Evolutionary conservation across 176 grass and related monocot species (phyloP).

Genomic region (Ampelocalamus luodianensis): DNA sequence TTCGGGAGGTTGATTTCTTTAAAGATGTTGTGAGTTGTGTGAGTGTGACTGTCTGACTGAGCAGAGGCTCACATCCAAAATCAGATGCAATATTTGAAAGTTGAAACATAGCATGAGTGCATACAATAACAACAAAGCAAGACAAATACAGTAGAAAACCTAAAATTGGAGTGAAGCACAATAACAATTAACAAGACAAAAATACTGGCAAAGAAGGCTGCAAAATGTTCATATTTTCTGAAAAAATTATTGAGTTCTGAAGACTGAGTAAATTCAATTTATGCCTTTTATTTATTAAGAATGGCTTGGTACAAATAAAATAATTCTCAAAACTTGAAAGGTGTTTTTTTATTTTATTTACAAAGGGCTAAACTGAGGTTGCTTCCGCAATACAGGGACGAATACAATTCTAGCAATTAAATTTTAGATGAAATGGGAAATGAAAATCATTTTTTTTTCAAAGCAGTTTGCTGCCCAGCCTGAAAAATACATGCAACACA

Average conservation of each 20-base stretch:
- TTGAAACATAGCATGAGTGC: constrained; percentile 9
- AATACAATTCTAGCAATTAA: background rate
- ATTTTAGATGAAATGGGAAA: background rate
- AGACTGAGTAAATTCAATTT: background rate
- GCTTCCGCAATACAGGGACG: background rate
- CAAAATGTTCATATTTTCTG: background rate
- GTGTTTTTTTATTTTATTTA: background rate
- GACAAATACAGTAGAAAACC: background rate
- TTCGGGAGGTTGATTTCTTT: background rate
- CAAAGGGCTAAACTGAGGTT: background rate
- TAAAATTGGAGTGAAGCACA: background rate
- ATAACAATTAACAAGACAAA: background rate
- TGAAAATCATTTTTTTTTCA: background rate
- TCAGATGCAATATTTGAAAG: constrained; percentile 4
- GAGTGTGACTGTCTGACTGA: background rate
- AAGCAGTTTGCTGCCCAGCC: background rate
- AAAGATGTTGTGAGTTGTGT: background rate
- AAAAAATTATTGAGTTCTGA: background rate
- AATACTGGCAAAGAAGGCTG: background rate
- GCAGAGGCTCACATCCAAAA: constrained; percentile 20
- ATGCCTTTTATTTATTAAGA: background rate
- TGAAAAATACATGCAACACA: background rate
- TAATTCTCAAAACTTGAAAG: background rate
- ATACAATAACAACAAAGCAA: constrained; percentile 14
- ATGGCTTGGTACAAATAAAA: background rate